These are phyloP conservation scores for Hymenotorrendiella dingleyae DNA, from an alignment of 2,329 filamentous ascomycete genomes.

Conservation along the genomic window DNA sequence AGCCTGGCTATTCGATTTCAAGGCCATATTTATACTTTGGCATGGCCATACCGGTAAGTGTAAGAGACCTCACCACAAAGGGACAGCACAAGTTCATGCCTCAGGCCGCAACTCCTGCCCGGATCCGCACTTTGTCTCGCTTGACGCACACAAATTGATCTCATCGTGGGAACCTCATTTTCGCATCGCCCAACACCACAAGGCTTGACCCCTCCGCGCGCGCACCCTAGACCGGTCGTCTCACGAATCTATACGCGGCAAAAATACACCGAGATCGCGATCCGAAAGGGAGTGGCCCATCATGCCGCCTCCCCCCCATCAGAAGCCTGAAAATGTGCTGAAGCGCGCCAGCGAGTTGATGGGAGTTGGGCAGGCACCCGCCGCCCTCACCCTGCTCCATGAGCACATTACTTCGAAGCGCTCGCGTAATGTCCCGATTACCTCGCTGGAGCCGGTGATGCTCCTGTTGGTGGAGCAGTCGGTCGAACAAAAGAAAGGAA, in stretches of 20 bases:
- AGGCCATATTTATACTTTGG: no score
- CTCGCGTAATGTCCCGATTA: constrained; percentile 94
- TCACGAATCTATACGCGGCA: not conserved
- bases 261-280: not conserved
- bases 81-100: no score
- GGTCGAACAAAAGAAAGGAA: constrained; percentile 96
- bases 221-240: not conserved
- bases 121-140: no score
- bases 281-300: constrained; percentile 20
- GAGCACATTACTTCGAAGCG: constrained; percentile 99
- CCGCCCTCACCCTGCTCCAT: constrained; percentile 90
- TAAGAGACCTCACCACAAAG: no score
- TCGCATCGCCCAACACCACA: no score
- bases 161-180: constrained; percentile 5
- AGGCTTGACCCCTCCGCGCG: constrained; percentile 1
- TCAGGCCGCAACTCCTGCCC: no score
- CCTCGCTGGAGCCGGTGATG: constrained; percentile 96
- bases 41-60: no score
- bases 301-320: constrained; percentile 83
- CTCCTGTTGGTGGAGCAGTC: constrained; percentile 93
- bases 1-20: no score
- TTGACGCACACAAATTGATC: not conserved
- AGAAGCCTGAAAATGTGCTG: constrained; percentile 98
- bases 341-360: constrained; percentile 98
- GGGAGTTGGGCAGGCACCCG: constrained; percentile 87